A percentile compares a stretch with the other conserved stretches of the same genome.
These are phyloP conservation scores for Batkoa obscura DNA, from an alignment of 371 early-diverging fungal species.

Conservation along the genomic window DNA sequence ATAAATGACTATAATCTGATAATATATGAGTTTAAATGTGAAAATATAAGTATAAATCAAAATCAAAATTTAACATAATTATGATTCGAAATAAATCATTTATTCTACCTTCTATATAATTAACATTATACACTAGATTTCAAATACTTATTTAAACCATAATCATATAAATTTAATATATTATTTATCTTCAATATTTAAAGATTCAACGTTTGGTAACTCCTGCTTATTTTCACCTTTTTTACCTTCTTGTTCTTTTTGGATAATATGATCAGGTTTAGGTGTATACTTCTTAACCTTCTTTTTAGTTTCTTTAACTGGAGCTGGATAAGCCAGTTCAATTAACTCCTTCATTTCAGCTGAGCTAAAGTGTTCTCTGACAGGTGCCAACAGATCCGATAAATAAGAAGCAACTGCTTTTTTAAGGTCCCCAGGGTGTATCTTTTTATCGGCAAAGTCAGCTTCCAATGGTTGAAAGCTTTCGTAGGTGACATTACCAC, in stretches of 20 bases:
- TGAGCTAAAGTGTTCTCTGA: slow-evolving; percentile 50
- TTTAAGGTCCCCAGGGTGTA: slow-evolving; percentile 98
- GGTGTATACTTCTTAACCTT: slow-evolving; percentile 20
- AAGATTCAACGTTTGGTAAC: not conserved
- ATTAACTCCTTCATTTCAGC: slow-evolving; percentile 40
- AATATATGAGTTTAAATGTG: no score
- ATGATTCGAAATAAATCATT: no score
- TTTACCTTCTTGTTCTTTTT: not conserved
- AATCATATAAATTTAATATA: no score
- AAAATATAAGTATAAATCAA: no score
- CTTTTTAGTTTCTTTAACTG: slow-evolving; percentile 13
- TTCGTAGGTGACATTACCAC: slow-evolving; percentile 60
- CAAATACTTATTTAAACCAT: no score
- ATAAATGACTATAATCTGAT: no score
- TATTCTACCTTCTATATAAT: no score
- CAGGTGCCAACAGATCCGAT: slow-evolving; percentile 78
- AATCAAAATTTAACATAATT: no score
- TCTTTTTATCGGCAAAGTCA: slow-evolving; percentile 66
- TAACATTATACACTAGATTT: no score
- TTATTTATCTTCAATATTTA: not conserved
- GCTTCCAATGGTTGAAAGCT: slow-evolving; percentile 57
- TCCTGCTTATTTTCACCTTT: not conserved
- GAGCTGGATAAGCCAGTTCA: slow-evolving; percentile 47
- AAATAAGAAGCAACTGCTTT: slow-evolving; percentile 65
- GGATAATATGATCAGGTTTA: not conserved